phyloP scores from a whole-genome alignment of 148 eudicot genomes.

The Cornus florida region DNA sequence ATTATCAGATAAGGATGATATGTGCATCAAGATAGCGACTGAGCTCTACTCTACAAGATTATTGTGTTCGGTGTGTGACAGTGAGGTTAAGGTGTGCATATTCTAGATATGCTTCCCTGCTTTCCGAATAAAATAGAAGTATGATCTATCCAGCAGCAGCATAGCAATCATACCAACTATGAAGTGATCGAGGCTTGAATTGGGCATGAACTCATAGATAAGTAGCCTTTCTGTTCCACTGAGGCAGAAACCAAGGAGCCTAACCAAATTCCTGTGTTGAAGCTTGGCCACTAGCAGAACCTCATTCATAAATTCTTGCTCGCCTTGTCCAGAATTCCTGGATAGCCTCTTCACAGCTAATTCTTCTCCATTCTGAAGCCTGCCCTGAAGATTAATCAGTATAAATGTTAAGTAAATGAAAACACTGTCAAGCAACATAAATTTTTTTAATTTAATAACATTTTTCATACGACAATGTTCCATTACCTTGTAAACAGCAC shows the following conservation, averaged over 20 bases:
- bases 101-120: no score
- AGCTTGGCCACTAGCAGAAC: slow-evolving; percentile 43
- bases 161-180: slow-evolving; percentile 31
- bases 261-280: slow-evolving; percentile 49
- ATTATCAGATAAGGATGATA: no score
- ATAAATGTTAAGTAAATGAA: no score
- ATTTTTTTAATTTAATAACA: no score
- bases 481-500: slow-evolving; percentile 54
- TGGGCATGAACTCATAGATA: slow-evolving; percentile 44
- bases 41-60: no score
- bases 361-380: slow-evolving; percentile 35
- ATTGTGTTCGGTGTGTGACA: no score
- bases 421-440: no score
- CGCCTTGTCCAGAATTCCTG: slow-evolving; percentile 35
- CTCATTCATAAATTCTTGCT: slow-evolving; percentile 48
- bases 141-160: neutral
- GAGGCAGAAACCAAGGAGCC: slow-evolving; percentile 40
- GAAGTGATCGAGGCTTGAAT: slow-evolving; percentile 46
- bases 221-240: slow-evolving; percentile 43
- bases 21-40: neutral
- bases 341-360: slow-evolving; percentile 55
- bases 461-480: neutral
- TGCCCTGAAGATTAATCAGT: slow-evolving; percentile 26
- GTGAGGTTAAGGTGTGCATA: no score
- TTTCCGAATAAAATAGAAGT: neutral